These are phyloP conservation scores for Phytophthora sp. DNA, from an alignment of 352 stramenopile species.

Conservation along the genomic window DNA sequence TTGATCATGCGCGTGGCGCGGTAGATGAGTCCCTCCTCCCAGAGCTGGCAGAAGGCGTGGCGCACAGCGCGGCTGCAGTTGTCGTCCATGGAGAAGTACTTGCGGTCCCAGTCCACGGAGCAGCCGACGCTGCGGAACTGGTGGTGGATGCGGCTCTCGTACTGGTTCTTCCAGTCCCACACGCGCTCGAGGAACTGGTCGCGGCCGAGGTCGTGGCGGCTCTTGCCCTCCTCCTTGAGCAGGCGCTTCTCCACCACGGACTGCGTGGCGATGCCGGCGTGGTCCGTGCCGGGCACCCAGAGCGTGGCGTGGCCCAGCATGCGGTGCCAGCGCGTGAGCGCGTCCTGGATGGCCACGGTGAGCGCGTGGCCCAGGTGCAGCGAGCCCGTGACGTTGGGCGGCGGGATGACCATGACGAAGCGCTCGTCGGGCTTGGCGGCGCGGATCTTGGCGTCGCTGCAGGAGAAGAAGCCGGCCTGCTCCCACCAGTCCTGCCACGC, in stretches of 20 bases:
- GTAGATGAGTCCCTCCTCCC: slow-evolving; percentile 97
- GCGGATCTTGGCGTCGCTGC: slow-evolving; percentile 87
- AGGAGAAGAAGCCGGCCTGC: slow-evolving; percentile 94
- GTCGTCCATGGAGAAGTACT: slow-evolving; percentile 99
- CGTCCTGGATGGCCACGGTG: slow-evolving; percentile 98
- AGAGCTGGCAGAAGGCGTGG: slow-evolving; percentile 96
- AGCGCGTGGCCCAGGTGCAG: slow-evolving; percentile 99
- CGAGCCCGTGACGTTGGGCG: slow-evolving; percentile 86
- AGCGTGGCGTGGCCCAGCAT: slow-evolving; percentile 98
- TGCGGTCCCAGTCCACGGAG: slow-evolving; percentile 97
- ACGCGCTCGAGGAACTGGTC: slow-evolving; percentile 95
- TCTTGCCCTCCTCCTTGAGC: slow-evolving; percentile 83
- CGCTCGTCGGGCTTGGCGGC: slow-evolving; percentile 80
- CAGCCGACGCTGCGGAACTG: slow-evolving; percentile 93
- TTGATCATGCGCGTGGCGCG: slow-evolving; percentile 98
- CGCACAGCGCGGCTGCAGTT: slow-evolving; percentile 97
- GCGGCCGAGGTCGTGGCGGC: slow-evolving; percentile 89
- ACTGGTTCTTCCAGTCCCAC: slow-evolving; percentile 97
- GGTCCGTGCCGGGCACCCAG: slow-evolving; percentile 98
- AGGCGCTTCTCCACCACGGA: slow-evolving; percentile 91
- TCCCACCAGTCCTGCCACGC: slow-evolving; percentile 99
- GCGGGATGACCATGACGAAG: slow-evolving; percentile 98
- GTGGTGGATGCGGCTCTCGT: slow-evolving; percentile 86
- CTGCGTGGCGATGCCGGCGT: slow-evolving; percentile 99
- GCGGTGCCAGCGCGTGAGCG: slow-evolving; percentile 97